Evolutionary conservation across 2,329 filamentous ascomycete genomes (phyloP), one percentile per base, ranked within the genome.

Genomic region (Diaporthe aspalathi): DNA sequence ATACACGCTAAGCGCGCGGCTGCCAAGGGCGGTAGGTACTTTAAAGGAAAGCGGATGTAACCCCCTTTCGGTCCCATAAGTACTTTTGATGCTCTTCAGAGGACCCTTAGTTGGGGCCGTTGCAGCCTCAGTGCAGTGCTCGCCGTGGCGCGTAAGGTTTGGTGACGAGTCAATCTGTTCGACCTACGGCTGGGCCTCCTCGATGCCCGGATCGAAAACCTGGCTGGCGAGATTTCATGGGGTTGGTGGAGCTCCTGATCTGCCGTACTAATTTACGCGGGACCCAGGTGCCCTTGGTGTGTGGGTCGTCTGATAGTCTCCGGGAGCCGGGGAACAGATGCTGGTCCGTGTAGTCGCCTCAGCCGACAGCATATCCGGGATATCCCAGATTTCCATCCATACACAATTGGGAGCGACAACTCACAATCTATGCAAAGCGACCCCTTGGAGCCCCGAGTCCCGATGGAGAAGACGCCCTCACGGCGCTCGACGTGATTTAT

Each of bases 171-270:
- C 43, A 63, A 63, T 22, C 1, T 11, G 49, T 20, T 35, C 29
- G 60, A 32, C 8, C 35, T 24, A 12, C 43, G 12, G 60, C 47
- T 35, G 43, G 43, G 14, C 27, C n/a, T 22, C 22, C 60, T 63
- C 60, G 40, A 29, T 16, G 27, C 2, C 29, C 43, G 29, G 43
- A 49, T 63, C 60, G 29, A 63, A 27, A 49, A 63, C n/a, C 27
- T 49, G 49, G 27, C 29, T 49, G 60, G 60, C 43, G 60, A 63
- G 43, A 63, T 49, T 63, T 35, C 60, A 63, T 63, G 60, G 60
- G 60, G 60, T 63, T 35, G 20, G 43, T 49, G 43, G 60, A 35
- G 27, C 45, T 63, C 60, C 60, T 63, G 60, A 63, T 49, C 60
- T 49, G 43, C 60, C 22, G 20, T 49, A 12, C n/a, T 63, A 22